Percentiles rank a stretch among this genome's conserved stretches.
Evolutionary conservation across 768 basidiomycete species (phyloP).

Genomic region (Mycena galopus): DNA sequence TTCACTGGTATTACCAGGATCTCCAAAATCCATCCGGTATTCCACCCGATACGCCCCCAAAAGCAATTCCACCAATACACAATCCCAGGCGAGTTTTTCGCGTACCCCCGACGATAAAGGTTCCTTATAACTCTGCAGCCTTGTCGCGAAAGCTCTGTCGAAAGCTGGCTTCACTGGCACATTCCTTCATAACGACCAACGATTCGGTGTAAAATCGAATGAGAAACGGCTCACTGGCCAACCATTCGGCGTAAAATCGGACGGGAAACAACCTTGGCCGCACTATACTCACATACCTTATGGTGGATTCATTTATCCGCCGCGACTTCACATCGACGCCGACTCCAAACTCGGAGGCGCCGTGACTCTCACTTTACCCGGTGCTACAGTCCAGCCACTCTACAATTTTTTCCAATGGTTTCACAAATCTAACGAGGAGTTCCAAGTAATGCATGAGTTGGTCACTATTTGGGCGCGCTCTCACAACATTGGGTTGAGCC

Average conservation of each 20-base stretch:
- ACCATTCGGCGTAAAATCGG: too few relatives aligned
- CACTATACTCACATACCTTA: background rate
- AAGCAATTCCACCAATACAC: conserved; percentile 5
- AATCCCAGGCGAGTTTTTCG: conserved; percentile 5
- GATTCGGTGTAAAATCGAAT: too few relatives aligned
- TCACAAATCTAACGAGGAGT: background rate
- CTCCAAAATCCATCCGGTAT: conserved; percentile 6
- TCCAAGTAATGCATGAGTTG: background rate
- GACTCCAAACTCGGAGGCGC: background rate
- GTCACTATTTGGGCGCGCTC: conserved; percentile 20
- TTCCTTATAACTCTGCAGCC: conserved; percentile 1
- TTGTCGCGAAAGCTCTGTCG: conserved; percentile 20
- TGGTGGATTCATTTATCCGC: conserved; percentile 2
- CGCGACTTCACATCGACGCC: conserved; percentile 6
- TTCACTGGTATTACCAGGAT: conserved; percentile 2
- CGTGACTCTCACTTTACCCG: conserved; percentile 21
- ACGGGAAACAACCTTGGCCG: background rate
- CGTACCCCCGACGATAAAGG: too few relatives aligned
- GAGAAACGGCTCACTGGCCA: background rate
- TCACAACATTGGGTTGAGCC: background rate
- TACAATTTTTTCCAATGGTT: conserved; percentile 5
- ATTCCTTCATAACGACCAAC: background rate
- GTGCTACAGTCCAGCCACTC: conserved; percentile 3
- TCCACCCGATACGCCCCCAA: conserved; percentile 8
- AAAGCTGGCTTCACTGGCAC: conserved; percentile 13